phyloP scores from a whole-genome alignment of 257 asterid species.

The Lavandula angustifolia region DNA sequence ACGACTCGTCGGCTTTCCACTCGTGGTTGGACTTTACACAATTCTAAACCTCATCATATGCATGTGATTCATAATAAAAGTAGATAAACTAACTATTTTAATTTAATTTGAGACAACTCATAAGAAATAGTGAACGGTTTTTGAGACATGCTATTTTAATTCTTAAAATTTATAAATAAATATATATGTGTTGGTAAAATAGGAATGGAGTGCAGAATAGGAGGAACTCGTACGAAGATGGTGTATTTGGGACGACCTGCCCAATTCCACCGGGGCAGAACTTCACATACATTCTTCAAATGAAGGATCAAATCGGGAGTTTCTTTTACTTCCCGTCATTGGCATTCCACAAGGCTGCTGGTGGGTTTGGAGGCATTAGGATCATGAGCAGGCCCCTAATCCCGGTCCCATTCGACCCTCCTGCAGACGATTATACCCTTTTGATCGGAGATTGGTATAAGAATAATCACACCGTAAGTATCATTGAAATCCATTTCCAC shows the following conservation, averaged over 20 bases:
- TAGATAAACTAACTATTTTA: too few species aligned
- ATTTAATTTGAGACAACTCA: too few species aligned
- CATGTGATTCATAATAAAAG: too few species aligned
- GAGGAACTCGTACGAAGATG: conserved; percentile 60
- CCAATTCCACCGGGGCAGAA: conserved; percentile 66
- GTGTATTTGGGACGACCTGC: conserved; percentile 68
- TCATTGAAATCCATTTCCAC: too few species aligned
- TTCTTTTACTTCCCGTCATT: conserved; percentile 19
- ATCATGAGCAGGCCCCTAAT: conserved; percentile 51
- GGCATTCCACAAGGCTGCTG: conserved; percentile 66
- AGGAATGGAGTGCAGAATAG: conserved; percentile 67
- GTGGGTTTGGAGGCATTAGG: conserved; percentile 58
- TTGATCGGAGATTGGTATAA: conserved; percentile 73
- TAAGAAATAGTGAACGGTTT: too few species aligned
- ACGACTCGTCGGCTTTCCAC: too few species aligned
- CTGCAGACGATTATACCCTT: conserved; percentile 49
- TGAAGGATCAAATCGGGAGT: conserved; percentile 72
- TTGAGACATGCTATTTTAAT: too few species aligned
- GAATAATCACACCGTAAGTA: conserved; percentile 59
- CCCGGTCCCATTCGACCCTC: conserved; percentile 54
- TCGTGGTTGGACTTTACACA: too few species aligned
- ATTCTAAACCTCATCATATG: too few species aligned
- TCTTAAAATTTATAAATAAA: too few species aligned
- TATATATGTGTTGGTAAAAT: neutral
- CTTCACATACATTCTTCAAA: conserved; percentile 62